phyloP scores from a whole-genome alignment of 495 filamentous ascomycete species.

The Acidiella bohemica region DNA sequence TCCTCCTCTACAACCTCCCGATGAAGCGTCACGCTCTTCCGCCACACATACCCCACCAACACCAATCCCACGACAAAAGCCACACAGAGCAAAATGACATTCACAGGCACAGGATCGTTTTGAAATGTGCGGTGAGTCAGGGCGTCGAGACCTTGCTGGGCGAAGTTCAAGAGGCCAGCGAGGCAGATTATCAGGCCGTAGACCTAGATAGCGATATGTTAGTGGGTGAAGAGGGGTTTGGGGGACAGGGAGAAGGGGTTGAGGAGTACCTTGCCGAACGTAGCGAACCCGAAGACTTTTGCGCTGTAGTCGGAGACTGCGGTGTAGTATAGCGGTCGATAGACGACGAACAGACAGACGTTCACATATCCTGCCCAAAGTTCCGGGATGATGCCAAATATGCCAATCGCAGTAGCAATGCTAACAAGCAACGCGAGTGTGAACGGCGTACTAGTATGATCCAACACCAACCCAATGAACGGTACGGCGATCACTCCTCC shows the following conservation, averaged over 20 bases:
- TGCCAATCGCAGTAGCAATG: slow-evolving; percentile 61
- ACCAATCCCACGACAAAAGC: slow-evolving; percentile 38
- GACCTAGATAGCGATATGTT: too few relatives aligned
- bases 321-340: slow-evolving; percentile 65
- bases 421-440: slow-evolving; percentile 62
- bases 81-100: slow-evolving; percentile 48
- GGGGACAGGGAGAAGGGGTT: too few relatives aligned
- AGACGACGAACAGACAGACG: slow-evolving; percentile 64
- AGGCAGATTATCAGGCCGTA: slow-evolving; percentile 91
- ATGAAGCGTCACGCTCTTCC: slow-evolving; percentile 24
- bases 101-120: slow-evolving; percentile 66
- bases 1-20: slow-evolving; percentile 27
- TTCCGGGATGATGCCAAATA: slow-evolving; percentile 62
- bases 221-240: too few relatives aligned
- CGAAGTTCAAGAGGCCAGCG: slow-evolving; percentile 76
- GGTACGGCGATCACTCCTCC: slow-evolving; percentile 77
- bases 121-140: slow-evolving; percentile 59
- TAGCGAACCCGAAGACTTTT: slow-evolving; percentile 92
- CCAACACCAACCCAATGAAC: slow-evolving; percentile 74
- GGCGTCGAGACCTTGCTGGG: slow-evolving; percentile 68
- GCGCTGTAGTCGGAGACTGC: slow-evolving; percentile 75
- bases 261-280: slow-evolving; percentile 87
- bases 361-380: slow-evolving; percentile 64
- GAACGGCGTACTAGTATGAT: slow-evolving; percentile 58
- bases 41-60: slow-evolving; percentile 28